Evolutionary conservation across 257 asterid species (phyloP), one percentile per base, ranked within the genome.

Genomic region (Avicennia marina): DNA sequence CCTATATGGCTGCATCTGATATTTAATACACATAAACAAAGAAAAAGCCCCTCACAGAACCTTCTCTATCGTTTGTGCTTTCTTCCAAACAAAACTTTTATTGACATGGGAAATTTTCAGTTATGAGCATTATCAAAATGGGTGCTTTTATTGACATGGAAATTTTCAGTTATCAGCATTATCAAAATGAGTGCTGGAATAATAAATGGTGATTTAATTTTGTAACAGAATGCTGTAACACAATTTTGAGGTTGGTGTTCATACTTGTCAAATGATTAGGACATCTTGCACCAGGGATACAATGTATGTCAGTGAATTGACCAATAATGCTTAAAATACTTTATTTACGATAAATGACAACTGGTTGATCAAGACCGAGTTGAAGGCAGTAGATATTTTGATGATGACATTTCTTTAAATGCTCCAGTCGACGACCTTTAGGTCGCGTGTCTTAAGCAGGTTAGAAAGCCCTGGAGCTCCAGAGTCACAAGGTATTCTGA

Each of bases 1-100:
- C n/a, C n/a, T n/a, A n/a, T n/a, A n/a, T n/a, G n/a, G 18, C 34
- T 67, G 67, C 42, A 21, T 16, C 21, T 58, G 12, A 51, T 36
- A 27, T 4, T 11, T 8, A 16, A 58, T 39, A n/a, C 54, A 19
- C 32, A 26, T 38, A 21, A 34, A 45, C 40, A 34, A 7, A 10
- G 1, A 9, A 20, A 43, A 55, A 20, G 56, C 18, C 20, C 31
- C 34, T 22, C 27, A 18, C 6, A 20, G 11, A 29, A 50, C 29
- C 65, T 25, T 48, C 22, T 26, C n/a, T 15, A 48, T 15, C 43
- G 21, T 29, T 12, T 2, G 15, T 9, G 34, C 36, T 34, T 32
- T 24, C 26, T 21, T 29, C 7, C 12, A 52, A 36, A 9, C 7
- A 53, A n/a, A 53, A 26, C 12, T 29, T 43, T 38, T 13, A 20